Evolutionary conservation across 805 yeast species (phyloP), one percentile per base, ranked within the genome.

Genomic region (Lachancea waltii): DNA sequence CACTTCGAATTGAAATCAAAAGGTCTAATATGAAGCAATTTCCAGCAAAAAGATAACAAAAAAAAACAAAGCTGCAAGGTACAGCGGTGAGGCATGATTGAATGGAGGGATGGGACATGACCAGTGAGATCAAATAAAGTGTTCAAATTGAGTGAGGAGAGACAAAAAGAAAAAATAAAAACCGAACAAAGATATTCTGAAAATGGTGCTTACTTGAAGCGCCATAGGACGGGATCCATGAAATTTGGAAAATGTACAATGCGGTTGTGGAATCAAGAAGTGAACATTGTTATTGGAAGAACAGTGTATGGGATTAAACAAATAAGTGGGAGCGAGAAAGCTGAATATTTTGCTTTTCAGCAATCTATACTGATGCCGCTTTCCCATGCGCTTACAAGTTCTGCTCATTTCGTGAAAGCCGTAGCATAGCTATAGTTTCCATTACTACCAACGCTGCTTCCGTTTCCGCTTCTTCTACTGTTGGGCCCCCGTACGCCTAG

Each of bases 401-500:
- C n/a, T n/a, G n/a, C n/a, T 34, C 19, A 38, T 28, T 38, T 38
- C 22, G 30, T 27, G 24, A 38, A 49, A 7, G 47, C 49, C 19
- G 46, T 35, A n/a, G 52, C 40, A 34, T 47, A 45, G 31, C 44
- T 46, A 30, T 48, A 49, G 35, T 18, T 41, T 17, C 40, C 43
- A 17, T 40, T 38, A 29, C 40, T 32, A 29, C n/a, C n/a, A n/a
- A 32, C 46, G 31, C 37, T 43, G 20, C 40, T 35, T 21, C 44
- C 43, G 26, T 42, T 41, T 26, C 64, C 64, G 27, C 64, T 62
- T 52, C 71, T 61, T 56, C 69, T 62, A 47, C 62, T 69, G 19
- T 68, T 68, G 30, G 69, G 74, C 3, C 96, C 95, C 50, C 98
- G 77, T 3, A 92, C 98, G 28, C 98, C 98, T 49, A 92, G 72